Evolutionary conservation across 139 green algal genomes (phyloP).

Genomic region (Gonium pectorale): DNA sequence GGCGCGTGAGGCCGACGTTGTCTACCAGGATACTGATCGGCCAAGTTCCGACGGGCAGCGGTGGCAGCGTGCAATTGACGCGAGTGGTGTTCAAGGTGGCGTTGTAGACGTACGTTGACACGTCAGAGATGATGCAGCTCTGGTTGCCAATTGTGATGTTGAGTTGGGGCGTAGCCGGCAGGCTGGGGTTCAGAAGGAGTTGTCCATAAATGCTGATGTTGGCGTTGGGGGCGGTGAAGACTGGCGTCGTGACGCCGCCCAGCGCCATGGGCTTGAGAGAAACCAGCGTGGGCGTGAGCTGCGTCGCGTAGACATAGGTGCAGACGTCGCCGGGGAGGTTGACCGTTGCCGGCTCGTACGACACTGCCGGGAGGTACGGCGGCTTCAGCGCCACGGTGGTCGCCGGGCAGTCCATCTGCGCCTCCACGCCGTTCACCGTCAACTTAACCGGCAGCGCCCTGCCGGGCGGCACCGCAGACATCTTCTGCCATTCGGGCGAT

Average conservation of each 20-base stretch:
- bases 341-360: not conserved
- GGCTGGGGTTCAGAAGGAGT: no score
- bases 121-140: no score
- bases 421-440: conserved; percentile 46
- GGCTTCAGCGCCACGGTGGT: not conserved
- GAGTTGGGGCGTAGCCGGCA: no score
- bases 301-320: conserved; percentile 50
- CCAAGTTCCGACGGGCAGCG: conserved; percentile 24
- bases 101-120: no score
- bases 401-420: not conserved
- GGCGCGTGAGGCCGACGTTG: conserved; percentile 10
- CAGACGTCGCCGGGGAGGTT: not conserved
- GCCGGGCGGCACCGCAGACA: conserved; percentile 2
- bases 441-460: not conserved
- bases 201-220: not conserved
- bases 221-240: not conserved
- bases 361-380: not conserved
- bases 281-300: conserved; percentile 42
- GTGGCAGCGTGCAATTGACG: conserved; percentile 19
- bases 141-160: no score
- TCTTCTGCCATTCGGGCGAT: conserved; percentile 6
- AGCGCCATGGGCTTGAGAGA: not conserved
- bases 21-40: conserved; percentile 23
- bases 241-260: not conserved
- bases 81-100: not conserved